Evolutionary conservation across 2,329 filamentous ascomycete genomes (phyloP), one percentile per base, ranked within the genome.

Genomic region (Purpureocillium lavendulum): DNA sequence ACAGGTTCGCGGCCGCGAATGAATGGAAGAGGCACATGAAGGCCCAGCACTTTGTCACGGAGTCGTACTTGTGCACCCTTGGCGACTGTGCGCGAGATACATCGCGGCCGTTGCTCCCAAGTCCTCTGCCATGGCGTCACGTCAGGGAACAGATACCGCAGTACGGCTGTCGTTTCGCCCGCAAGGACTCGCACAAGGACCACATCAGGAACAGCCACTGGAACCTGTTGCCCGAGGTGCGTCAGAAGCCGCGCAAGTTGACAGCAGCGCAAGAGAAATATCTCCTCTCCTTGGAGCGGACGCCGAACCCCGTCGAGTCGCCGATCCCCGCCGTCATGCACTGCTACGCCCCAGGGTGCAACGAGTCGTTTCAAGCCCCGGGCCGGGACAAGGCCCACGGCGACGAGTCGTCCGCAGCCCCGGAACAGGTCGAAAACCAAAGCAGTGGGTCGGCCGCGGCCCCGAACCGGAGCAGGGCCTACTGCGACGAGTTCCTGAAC

Each of bases 1-100:
- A 79, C 3, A 79, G 72, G 1, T 95, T 95, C 54, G 72, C 75
- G 3, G 81, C 74, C 49, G 95, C 94, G 65, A 95, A 95, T 56
- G 89, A 96, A 59, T 96, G 90, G 90, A 96, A 96, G 60, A 79
- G 90, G 0, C 90, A 97, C 56, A 78, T 90, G 51, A 66, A 70
- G 26, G 84, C 83, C 0, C 84, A 94, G 55, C 90, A 97, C 55
- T 68, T 95, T 16, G 75, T 81, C 39, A 68, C 86, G 3, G 66
- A 74, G 33, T 84, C 80, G 61, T 96, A 82, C 77, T 70, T 82
- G 41, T 97, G 89, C 64, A 73, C 80, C 47, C 67, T 83, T 26
- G 82, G 77, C 44, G 54, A 60, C 7, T 82, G 78, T 55, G 60
- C 57, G 13, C 54, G 62, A 18, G n/a, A 30, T 6, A 4, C 7